phyloP scores from a whole-genome alignment of 305 asterid genomes.

The Fraxinus albicans region DNA sequence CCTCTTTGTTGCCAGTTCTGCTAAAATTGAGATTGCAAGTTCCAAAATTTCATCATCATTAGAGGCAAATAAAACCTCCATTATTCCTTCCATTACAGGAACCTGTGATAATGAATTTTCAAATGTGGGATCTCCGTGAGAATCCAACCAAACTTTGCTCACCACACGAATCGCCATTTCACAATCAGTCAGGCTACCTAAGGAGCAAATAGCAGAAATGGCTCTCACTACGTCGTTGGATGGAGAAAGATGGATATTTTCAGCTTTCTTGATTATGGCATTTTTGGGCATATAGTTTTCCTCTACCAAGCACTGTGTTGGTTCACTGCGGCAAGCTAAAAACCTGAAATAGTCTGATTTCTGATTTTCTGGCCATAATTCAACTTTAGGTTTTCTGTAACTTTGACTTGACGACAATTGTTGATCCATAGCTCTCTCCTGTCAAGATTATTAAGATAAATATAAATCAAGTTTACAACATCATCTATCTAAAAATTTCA shows the following conservation, averaged over 20 bases:
- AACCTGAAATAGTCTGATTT: slow-evolving; percentile 53
- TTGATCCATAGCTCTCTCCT: slow-evolving; percentile 41
- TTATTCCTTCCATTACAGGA: slow-evolving; percentile 54
- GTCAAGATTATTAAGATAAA: slow-evolving; percentile 21
- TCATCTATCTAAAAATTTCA: not conserved
- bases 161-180: slow-evolving; percentile 61
- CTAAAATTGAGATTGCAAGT: slow-evolving; percentile 64
- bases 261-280: slow-evolving; percentile 31
- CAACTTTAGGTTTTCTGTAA: slow-evolving; percentile 35
- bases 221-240: slow-evolving; percentile 37
- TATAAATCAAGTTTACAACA: not conserved
- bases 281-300: slow-evolving; percentile 20
- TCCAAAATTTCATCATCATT: slow-evolving; percentile 68
- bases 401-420: slow-evolving; percentile 46
- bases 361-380: slow-evolving; percentile 37
- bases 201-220: slow-evolving; percentile 50
- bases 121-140: slow-evolving; percentile 34
- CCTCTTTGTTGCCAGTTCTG: slow-evolving; percentile 56
- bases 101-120: slow-evolving; percentile 45
- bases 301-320: slow-evolving; percentile 30
- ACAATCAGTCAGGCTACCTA: slow-evolving; percentile 59
- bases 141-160: slow-evolving; percentile 57
- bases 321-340: slow-evolving; percentile 56
- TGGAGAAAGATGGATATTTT: slow-evolving; percentile 5
- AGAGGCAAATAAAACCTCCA: slow-evolving; percentile 65